Conservation (phyloP, 192 early-diverging fungal genomes). For the Umbelopsis ramanniana region DNA sequence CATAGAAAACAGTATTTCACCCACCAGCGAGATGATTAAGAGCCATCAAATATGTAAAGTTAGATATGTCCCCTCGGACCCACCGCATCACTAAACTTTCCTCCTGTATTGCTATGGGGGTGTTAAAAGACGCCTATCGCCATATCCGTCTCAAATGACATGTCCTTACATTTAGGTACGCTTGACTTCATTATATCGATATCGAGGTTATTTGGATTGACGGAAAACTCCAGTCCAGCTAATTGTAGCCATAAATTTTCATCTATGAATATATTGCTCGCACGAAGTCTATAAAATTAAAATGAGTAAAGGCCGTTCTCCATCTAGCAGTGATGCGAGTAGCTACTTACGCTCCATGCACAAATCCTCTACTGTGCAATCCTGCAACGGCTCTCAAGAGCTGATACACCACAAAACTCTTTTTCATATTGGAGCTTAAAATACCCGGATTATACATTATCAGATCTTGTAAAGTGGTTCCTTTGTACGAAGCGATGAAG, state of each 20-base stretch:
- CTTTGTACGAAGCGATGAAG: constrained; percentile 55
- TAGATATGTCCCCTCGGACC: constrained; percentile 84
- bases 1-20: not conserved
- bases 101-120: constrained; percentile 44
- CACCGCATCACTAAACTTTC: constrained; percentile 64
- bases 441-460: constrained; percentile 63
- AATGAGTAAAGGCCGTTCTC: not conserved
- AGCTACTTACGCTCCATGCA: constrained; percentile 54
- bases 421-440: constrained; percentile 60
- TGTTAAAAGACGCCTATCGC: not conserved
- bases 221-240: constrained; percentile 53
- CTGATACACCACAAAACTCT: constrained; percentile 66
- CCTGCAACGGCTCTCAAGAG: constrained; percentile 51
- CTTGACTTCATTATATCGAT: not conserved
- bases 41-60: constrained; percentile 93
- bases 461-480: constrained; percentile 59
- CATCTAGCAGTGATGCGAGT: constrained; percentile 7
- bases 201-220: constrained; percentile 24
- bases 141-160: not conserved
- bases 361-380: constrained; percentile 57
- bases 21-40: constrained; percentile 85
- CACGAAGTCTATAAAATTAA: constrained; percentile 36
- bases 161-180: not conserved
- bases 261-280: constrained; percentile 61
- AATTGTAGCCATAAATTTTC: constrained; percentile 64